Base-by-base conservation (phyloP, 495 filamentous ascomycete species). In the Letharia lupina region DNA sequence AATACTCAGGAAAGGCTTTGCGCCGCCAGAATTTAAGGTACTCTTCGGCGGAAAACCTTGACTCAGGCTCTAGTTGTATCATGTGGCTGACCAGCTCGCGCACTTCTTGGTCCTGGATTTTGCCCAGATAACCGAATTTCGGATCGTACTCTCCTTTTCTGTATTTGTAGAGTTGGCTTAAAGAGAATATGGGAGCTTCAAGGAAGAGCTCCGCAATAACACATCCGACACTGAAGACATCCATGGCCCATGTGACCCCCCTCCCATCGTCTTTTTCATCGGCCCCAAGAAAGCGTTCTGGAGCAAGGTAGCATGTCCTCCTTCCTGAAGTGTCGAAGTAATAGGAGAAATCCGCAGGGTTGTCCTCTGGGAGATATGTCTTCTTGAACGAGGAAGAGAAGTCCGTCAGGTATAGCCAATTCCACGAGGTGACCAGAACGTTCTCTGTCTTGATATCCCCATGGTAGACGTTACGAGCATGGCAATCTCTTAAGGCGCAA, bases 391-490 rank as follows among this genome's bases (percentile, higher is more conserved):
- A 89, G 6, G 91, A 89, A 31, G 94, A 96, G 75, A 97, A 99
- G 74, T 99, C 95, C 4, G 93, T 85, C 15, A 99, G 84, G 74
- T 97, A 98, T 18, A 99, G 86, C 95, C 95, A 99, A 77, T 98
- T 96, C 95, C 95, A 99, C 37, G 95, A 96, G 1, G 95, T 99
- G 52, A 98, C 93, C 60, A 99, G 80, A 40, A 91, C 84, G 70
- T 98, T 99, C 76, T 98, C 93, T 0, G 94, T 91, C 77, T 99
- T 99, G 77, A 99, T 97, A 74, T 99, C 95, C 45, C 95, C 95
- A 74, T 99, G 95, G 75, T 90, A 97, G 61, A 98, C 81, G 66
- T 92, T 89, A n/a, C 89, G 82, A 52, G 87, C 80, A 76, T 99
- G 95, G 70, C 91, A 96, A 73, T 99, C 95, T 44, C 93, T 86